phyloP scores from a whole-genome alignment of 1,284 basidiomycete genomes.

The Abortiporus biennis region DNA sequence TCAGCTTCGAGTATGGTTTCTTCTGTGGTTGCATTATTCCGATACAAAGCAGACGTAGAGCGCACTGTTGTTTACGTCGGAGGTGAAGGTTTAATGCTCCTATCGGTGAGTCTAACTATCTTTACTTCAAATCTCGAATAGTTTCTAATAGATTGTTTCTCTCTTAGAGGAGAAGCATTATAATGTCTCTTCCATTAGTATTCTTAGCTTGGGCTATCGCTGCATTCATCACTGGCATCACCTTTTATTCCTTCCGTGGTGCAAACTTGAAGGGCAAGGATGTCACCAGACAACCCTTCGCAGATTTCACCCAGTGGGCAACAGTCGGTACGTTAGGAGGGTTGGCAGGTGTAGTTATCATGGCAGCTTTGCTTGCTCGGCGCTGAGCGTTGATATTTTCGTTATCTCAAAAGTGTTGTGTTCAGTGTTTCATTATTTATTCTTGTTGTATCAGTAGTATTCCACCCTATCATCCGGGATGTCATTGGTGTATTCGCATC shows the following conservation, averaged over 20 bases:
- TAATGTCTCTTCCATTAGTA: slow-evolving; percentile 68
- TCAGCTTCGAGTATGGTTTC: slow-evolving; percentile 63
- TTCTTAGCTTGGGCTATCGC: slow-evolving; percentile 64
- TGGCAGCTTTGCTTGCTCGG: slow-evolving; percentile 40
- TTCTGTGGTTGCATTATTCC: slow-evolving; percentile 58
- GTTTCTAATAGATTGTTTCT: slow-evolving; percentile 5
- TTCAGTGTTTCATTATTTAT: too few species aligned
- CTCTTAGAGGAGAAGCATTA: slow-evolving; percentile 49
- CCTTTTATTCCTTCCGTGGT: slow-evolving; percentile 59
- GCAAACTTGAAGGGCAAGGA: slow-evolving; percentile 29
- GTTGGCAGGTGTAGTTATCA: slow-evolving; percentile 53
- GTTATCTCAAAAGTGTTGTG: too few species aligned
- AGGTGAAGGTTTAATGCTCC: slow-evolving; percentile 50
- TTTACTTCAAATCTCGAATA: slow-evolving; percentile 1
- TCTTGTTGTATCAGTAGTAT: too few species aligned
- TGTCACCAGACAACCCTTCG: slow-evolving; percentile 37
- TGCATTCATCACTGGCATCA: slow-evolving; percentile 58
- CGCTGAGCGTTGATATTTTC: too few species aligned
- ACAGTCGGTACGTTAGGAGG: slow-evolving; percentile 57
- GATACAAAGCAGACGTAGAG: slow-evolving; percentile 58
- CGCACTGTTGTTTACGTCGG: slow-evolving; percentile 35
- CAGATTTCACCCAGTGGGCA: slow-evolving; percentile 55
- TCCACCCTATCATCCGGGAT: too few species aligned
- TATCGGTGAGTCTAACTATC: slow-evolving; percentile 40
- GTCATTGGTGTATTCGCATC: too few species aligned